phyloP scores from a whole-genome alignment of 2,329 filamentous ascomycete species.

The Monilinia fructicola region DNA sequence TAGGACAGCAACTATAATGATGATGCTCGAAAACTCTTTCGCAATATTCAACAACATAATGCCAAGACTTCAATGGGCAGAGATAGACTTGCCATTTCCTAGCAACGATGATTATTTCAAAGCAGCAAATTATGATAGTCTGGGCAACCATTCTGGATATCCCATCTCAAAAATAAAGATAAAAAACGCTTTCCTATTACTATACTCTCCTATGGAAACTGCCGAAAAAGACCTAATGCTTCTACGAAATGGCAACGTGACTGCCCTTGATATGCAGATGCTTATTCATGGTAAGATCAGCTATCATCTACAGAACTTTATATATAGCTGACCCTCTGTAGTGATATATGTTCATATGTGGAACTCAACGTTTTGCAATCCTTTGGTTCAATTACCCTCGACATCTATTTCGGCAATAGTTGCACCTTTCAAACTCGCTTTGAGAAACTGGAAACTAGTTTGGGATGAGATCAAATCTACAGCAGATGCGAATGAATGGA shows the following conservation, averaged over 20 bases:
- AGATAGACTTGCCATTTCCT: conserved; percentile 38
- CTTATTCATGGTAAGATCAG: conserved; percentile 37
- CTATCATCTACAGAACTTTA: neutral
- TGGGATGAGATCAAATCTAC: conserved; percentile 37
- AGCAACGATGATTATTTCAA: conserved; percentile 36
- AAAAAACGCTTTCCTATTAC: conserved; percentile 36
- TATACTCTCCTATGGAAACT: conserved; percentile 31
- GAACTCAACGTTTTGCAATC: conserved; percentile 36
- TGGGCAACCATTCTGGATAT: conserved; percentile 27
- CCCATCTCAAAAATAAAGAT: conserved; percentile 36
- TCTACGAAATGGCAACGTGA: conserved; percentile 31
- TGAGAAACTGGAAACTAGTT: conserved; percentile 37
- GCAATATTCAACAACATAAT: conserved; percentile 40
- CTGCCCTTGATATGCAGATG: conserved; percentile 39
- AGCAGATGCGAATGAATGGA: conserved; percentile 33
- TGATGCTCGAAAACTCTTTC: conserved; percentile 40
- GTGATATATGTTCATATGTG: conserved; percentile 39
- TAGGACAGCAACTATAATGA: conserved; percentile 34
- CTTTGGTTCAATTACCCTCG: conserved; percentile 29
- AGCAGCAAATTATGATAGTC: conserved; percentile 33
- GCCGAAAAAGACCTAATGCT: conserved; percentile 29
- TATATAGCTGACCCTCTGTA: conserved; percentile 13
- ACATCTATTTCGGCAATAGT: conserved; percentile 28
- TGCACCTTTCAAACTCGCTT: conserved; percentile 35
- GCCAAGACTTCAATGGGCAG: conserved; percentile 39